A percentile compares a stretch with the other conserved stretches of the same genome.
These are phyloP conservation scores for Bauhinia variegata DNA, from an alignment of 306 rosid genomes.

Conservation along the genomic window DNA sequence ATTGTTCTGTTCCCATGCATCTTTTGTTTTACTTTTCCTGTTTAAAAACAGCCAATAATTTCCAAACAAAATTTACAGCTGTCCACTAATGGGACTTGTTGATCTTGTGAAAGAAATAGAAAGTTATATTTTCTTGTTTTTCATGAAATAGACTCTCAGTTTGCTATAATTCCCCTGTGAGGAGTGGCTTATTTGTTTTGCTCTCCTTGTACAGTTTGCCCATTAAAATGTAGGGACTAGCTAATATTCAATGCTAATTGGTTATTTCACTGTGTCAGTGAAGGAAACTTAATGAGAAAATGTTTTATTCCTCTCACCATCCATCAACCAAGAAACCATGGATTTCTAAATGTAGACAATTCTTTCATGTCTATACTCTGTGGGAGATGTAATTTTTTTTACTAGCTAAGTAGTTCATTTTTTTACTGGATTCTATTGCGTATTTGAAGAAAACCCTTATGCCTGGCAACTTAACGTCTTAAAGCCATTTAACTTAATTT, in stretches of 20 bases:
- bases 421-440: background rate
- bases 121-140: background rate
- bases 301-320: background rate
- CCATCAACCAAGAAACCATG: too few relatives aligned
- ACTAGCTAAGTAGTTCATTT: background rate
- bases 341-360: too few relatives aligned
- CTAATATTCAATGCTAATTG: background rate
- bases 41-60: too few relatives aligned
- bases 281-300: background rate
- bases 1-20: background rate
- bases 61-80: too few relatives aligned
- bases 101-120: background rate
- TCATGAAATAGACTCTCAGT: background rate
- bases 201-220: background rate
- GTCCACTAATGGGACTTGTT: background rate
- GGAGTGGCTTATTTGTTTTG: too few relatives aligned
- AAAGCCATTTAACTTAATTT: background rate
- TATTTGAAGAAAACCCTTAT: background rate
- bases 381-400: background rate
- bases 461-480: background rate
- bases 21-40: background rate
- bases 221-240: background rate
- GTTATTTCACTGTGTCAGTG: constrained; percentile 1
- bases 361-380: background rate
- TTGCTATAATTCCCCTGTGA: background rate